Percentiles rank a stretch among this genome's conserved stretches.
phyloP scores from a whole-genome alignment of 169 alveolate genomes.

The Miamiensis avidus region DNA sequence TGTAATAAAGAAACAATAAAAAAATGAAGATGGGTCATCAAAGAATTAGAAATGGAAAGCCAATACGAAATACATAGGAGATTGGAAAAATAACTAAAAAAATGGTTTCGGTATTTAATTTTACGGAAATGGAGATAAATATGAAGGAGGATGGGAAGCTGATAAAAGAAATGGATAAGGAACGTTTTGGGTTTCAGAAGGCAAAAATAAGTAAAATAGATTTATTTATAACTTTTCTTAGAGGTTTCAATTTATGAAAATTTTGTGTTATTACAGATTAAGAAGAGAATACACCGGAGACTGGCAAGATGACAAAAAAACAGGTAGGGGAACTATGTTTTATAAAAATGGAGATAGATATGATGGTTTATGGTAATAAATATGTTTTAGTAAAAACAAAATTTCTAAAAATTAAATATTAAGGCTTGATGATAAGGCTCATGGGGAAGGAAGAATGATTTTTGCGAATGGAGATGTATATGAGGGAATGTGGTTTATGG shows the following conservation, averaged over 20 bases:
- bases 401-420: too few relatives aligned
- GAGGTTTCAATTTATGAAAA: background rate
- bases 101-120: conserved; percentile 84
- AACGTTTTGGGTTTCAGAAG: conserved; percentile 80
- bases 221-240: background rate
- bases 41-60: conserved; percentile 76
- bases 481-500: conserved; percentile 92
- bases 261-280: conserved; percentile 19
- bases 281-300: conserved; percentile 87
- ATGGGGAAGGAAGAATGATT: conserved; percentile 87
- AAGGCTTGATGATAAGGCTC: conserved; percentile 67
- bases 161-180: conserved; percentile 82
- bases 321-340: conserved; percentile 85
- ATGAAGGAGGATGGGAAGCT: conserved; percentile 82
- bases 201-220: conserved; percentile 47
- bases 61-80: conserved; percentile 78
- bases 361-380: conserved; percentile 78
- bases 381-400: background rate
- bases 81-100: conserved; percentile 80
- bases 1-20: conserved; percentile 57
- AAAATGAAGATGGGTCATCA: conserved; percentile 80
- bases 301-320: conserved; percentile 80
- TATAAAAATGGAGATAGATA: conserved; percentile 83
- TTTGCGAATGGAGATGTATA: conserved; percentile 89
- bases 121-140: conserved; percentile 80